Conservation (phyloP, 2,329 filamentous ascomycete species). For the Reticulascus tulasneorum region DNA sequence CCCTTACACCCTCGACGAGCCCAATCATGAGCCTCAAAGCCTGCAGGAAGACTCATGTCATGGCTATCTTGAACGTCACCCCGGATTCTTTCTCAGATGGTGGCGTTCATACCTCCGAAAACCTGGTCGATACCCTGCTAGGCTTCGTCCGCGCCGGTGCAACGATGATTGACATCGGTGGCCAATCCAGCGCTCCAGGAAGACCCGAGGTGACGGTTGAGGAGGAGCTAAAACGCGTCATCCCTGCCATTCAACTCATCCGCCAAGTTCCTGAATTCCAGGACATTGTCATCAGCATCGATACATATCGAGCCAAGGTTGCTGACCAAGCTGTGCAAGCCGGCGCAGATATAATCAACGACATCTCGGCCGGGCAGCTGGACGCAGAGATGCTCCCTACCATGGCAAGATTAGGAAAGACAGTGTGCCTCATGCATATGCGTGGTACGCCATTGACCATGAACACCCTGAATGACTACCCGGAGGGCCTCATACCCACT, state of each 20-base stretch:
- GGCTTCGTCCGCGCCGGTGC: slow-evolving; percentile 65
- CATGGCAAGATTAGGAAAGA: slow-evolving; percentile 71
- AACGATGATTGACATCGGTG: slow-evolving; percentile 86
- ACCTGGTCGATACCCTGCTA: slow-evolving; percentile 56
- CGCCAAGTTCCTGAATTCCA: slow-evolving; percentile 60
- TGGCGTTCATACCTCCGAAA: slow-evolving; percentile 54
- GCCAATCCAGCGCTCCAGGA: slow-evolving; percentile 84
- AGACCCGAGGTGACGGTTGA: slow-evolving; percentile 63
- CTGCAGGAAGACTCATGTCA: slow-evolving; percentile 67
- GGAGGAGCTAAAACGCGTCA: slow-evolving; percentile 73
- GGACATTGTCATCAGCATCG: slow-evolving; percentile 74
- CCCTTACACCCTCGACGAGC: slow-evolving; percentile 38
- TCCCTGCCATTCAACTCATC: slow-evolving; percentile 75
- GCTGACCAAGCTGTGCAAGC: slow-evolving; percentile 71
- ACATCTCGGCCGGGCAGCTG: slow-evolving; percentile 78
- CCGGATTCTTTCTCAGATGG: slow-evolving; percentile 97
- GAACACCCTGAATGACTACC: slow-evolving; percentile 65
- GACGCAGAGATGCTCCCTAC: slow-evolving; percentile 80
- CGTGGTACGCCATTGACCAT: slow-evolving; percentile 83
- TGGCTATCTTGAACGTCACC: slow-evolving; percentile 93
- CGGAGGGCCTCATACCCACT: slow-evolving; percentile 58
- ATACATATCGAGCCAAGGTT: slow-evolving; percentile 86
- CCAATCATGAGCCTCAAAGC: slow-evolving; percentile 55
- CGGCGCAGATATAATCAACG: slow-evolving; percentile 91
- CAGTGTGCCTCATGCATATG: slow-evolving; percentile 89